Conservation (phyloP, 352 stramenopile genomes). For the Pythium utonaiense region DNA sequence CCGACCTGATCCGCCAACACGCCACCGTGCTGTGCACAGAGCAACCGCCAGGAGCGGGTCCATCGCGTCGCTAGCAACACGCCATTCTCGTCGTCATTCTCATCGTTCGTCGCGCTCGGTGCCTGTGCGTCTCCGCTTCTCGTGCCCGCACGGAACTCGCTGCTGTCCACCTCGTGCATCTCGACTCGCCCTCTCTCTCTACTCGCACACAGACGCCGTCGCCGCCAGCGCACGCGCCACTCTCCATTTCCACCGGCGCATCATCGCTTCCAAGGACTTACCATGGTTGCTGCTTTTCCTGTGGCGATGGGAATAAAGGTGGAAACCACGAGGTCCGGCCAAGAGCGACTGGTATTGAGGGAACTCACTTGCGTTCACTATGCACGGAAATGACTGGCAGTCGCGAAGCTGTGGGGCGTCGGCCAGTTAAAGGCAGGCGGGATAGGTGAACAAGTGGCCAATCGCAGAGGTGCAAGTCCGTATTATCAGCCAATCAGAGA, state of each 20-base stretch:
- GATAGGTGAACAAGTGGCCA: slow-evolving; percentile 26
- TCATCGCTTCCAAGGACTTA: slow-evolving; percentile 27
- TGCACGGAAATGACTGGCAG: slow-evolving; percentile 80
- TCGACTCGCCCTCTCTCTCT: neutral
- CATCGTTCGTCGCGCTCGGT: no score
- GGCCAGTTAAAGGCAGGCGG: slow-evolving; percentile 28
- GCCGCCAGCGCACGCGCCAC: no score
- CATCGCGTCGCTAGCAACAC: no score
- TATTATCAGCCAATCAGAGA: slow-evolving; percentile 12
- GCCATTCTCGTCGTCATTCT: no score
- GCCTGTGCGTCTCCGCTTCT: no score
- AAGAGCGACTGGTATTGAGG: slow-evolving; percentile 33
- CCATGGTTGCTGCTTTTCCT: slow-evolving; percentile 88
- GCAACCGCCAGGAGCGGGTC: no score
- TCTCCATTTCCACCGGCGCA: slow-evolving; percentile 3
- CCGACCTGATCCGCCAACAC: neutral
- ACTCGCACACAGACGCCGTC: neutral
- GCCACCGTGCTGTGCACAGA: neutral
- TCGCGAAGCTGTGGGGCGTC: slow-evolving; percentile 44
- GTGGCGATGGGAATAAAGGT: slow-evolving; percentile 77
- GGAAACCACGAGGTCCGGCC: slow-evolving; percentile 28
- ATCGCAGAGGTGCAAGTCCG: slow-evolving; percentile 25
- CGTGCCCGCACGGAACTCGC: no score
- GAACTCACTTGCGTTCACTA: slow-evolving; percentile 59
- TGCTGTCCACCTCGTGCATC: neutral